Evolutionary conservation across 2,329 filamentous ascomycete genomes (phyloP), one percentile per base, ranked within the genome.

Genomic region (Claviceps pazoutovae): DNA sequence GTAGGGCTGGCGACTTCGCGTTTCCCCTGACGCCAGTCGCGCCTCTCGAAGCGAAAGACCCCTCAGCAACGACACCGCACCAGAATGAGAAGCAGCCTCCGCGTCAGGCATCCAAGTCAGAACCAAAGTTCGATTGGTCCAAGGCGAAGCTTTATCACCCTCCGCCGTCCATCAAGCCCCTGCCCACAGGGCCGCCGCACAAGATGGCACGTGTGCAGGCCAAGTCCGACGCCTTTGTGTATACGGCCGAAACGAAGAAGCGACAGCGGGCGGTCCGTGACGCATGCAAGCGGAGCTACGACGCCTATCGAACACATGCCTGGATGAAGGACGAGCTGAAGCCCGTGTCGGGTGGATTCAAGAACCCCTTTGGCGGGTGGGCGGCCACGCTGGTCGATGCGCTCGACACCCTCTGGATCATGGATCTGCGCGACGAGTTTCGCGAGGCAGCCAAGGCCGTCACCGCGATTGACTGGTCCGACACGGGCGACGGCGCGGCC

Each of bases 381-480:
- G 78, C 72, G 1, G 79, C 78, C 9, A 80, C 79, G 0, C 62
- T 83, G 46, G 74, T 84, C 37, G 80, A 84, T 59, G 67, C 73
- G 0, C 65, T 84, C 44, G 79, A 83, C 53, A 80, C 79, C 0
- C 70, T 84, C 2, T 77, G 74, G 71, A 82, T 84, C 47, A 81
- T 83, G 79, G 78, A 65, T 11, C 61, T 83, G 21, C 65, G 73
- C 36, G 67, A 74, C 1, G 80, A 84, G 19, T 83, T 81, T 56
- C 66, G 70, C 46, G 63, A 73, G 17, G 79, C 80, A 5, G 71
- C 75, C 2, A 64, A 66, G 30, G 76, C 75, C 1, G 69, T 75
- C 5, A 66, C 65, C 14, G 60, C 66, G 5, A 58, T 83, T 44
- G 72, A 80, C 59, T 82, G 78, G 65, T 74, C 71, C 0, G 69